Base-by-base conservation (phyloP, 1,284 basidiomycete species). In the Cystobasidium slooffiae region DNA sequence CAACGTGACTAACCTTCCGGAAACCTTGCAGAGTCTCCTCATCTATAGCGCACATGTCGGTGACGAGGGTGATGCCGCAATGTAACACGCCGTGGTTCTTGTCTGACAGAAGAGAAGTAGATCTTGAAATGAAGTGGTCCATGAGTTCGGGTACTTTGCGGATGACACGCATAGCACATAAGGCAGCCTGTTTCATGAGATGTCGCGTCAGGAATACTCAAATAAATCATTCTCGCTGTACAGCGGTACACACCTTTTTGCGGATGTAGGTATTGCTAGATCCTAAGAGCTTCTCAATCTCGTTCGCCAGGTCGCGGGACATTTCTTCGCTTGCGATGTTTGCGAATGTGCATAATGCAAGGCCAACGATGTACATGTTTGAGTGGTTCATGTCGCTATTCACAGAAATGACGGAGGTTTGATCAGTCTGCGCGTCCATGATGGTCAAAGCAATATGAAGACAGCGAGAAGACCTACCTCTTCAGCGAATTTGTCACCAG, bases 281-380 rank as follows among this genome's bases (percentile, higher is more conserved):
- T 10, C 96, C 96, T 77, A 99, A 85, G 7, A 99, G 86, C 85
- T 98, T 97, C 85, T 98, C 96, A 78, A 99, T 92, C 85, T 99
- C 97, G 80, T 97, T 95, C 59, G 91, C 91, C 79, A 97, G 85
- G 86, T 97, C 95, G 79, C 94, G 89, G 22, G 94, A 94, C 95
- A 97, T 97, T 84, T 97, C 94, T 83, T 99, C 97, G 12, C 94
- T 97, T 9, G 97, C 93, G 78, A 99, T 99, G 82, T 99, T 98
- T 77, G 96, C 97, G 82, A 99, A 99, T 0, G 97, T 99, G 81
- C 95, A 98, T 53, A 99, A 87, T 1, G 95, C 96, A 66, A 99
- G 88, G 20, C 97, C 97, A 51, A 99, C 97, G 9, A 93, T 93
- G 83, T 97, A 99, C 93, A 97, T 97, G 84, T 98, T 99, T 12